Base-by-base conservation (phyloP, 2,329 filamentous ascomycete species). In the Fusarium torreyae region DNA sequence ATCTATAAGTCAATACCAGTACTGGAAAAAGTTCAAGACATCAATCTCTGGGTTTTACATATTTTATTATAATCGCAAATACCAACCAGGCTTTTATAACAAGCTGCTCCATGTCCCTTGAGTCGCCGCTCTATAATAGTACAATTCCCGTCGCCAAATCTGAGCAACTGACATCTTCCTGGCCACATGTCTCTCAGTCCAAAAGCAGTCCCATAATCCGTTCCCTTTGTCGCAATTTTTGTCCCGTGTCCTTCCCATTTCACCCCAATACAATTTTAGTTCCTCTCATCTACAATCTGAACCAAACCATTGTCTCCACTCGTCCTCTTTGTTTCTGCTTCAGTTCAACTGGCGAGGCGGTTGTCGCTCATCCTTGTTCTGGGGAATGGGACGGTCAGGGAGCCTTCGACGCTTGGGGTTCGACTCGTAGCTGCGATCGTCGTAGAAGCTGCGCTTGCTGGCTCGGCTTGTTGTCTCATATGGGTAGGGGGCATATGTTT, bases 401-500 rank as follows among this genome's bases (percentile, higher is more conserved):
- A 69, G 67, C 24, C 33, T 51, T 34, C 50, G 57, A 24, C 67
- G 63, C 63, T 69, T 69, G 18, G 49, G 42, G 17, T 38, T 26
- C 13, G 51, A 33, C 17, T 46, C 28, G 17, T 56, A 20, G 24
- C 31, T 40, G 26, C 55, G 40, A 7, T 43, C 49, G 5, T 38
- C 46, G 11, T 43, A 34, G 22, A 46, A 28, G 31, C 22, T 42
- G n/a, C 63, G 63, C 52, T 67, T 68, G 36, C 36, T 24, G 22
- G 18, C 31, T 8, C 17, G 50, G 15, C 17, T 15, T 18, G 38
- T 31, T 11, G n/a, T n/a, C 14, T 56, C 48, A n/a, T n/a, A 18
- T 11, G 17, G 17, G 2, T 20, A 18, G 8, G 52, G 7, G 6
- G 33, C 18, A 33, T 42, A 17, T 1, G 3, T 20, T 34, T 39